Percentiles rank a stretch among this genome's conserved stretches.
phyloP scores from a whole-genome alignment of 2,329 filamentous ascomycete species.

The Calycina marina region DNA sequence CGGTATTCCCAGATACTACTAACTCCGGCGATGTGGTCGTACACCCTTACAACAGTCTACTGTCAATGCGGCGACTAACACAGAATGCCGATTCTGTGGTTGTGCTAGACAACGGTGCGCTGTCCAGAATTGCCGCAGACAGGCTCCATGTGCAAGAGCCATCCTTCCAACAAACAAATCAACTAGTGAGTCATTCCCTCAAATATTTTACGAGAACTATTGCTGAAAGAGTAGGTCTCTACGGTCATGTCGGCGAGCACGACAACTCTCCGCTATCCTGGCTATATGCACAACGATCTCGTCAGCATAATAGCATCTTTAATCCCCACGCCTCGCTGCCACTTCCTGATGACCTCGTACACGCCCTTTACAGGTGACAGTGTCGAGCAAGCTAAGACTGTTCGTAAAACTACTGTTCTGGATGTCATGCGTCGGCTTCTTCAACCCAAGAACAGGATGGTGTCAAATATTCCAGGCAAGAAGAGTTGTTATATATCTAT shows the following conservation, averaged over 20 bases:
- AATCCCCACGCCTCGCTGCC: constrained; percentile 89
- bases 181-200: constrained; percentile 45
- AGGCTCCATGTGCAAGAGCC: constrained; percentile 88
- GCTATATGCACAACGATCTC: constrained; percentile 99
- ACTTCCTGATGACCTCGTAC: constrained; percentile 97
- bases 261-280: constrained; percentile 88
- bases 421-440: constrained; percentile 93
- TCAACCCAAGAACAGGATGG: constrained; percentile 98
- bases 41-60: constrained; percentile 92
- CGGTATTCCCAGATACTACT: constrained; percentile 89
- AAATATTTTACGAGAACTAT: constrained; percentile 5
- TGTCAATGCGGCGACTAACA: constrained; percentile 79
- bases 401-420: constrained; percentile 92
- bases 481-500: constrained; percentile 99
- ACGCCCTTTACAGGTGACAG: constrained; percentile 95
- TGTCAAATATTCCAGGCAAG: constrained; percentile 87
- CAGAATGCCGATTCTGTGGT: constrained; percentile 97
- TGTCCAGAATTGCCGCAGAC: constrained; percentile 88
- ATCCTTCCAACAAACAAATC: constrained; percentile 94
- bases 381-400: constrained; percentile 91
- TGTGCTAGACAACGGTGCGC: constrained; percentile 87
- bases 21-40: constrained; percentile 84
- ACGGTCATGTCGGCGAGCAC: constrained; percentile 99
- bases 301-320: constrained; percentile 92
- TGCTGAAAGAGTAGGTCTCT: constrained; percentile 43